Base-by-base conservation (phyloP, 352 stramenopile species). In the Phytopythium helicoides region DNA sequence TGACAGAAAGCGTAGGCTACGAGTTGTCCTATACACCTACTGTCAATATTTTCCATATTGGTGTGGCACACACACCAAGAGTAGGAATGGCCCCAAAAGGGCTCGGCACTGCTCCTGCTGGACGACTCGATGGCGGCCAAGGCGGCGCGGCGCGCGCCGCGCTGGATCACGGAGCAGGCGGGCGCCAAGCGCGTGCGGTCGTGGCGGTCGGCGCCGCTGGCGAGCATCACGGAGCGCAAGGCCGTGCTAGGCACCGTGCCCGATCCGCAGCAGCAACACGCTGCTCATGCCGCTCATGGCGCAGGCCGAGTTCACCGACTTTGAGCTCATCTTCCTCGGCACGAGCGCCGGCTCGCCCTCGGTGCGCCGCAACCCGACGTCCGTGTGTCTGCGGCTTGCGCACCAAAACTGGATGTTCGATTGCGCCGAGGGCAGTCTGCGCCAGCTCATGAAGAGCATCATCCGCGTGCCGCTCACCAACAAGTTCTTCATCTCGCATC, bases 371-470 rank as follows among this genome's bases (percentile, higher is more conserved):
- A 89, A 87, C 38, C 75, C 80, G 3, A 87, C 70, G 1, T 65
- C 67, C 12, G 48, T 88, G 26, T 89, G 81, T 59, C 39, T 89
- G 52, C 75, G 79, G 1, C 60, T 89, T 12, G 69, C 70, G 15
- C 81, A 85, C 39, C 70, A 66, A 33, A 93, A 87, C 52, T 96
- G 84, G 83, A 89, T 96, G 72, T 94, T 96, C 48, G 87, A 96
- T 66, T 94, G 85, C 36, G 87, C 80, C 0, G 87, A 96, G 45
- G 86, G 81, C 16, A 90, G 79, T 49, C 54, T 92, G 39, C 66
- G 79, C 5, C 85, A 96, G 53, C 64, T 96, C 22, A 92, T 94
- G 62, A 86, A 86, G 54, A 91, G 73, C 51, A 71, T 71, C 9
- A 73, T 92, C 18, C 75, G 79, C 4, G 81, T 89, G 52, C 73